Base-by-base conservation (phyloP, 192 early-diverging fungal species). In the Coemansia sp. region DNA sequence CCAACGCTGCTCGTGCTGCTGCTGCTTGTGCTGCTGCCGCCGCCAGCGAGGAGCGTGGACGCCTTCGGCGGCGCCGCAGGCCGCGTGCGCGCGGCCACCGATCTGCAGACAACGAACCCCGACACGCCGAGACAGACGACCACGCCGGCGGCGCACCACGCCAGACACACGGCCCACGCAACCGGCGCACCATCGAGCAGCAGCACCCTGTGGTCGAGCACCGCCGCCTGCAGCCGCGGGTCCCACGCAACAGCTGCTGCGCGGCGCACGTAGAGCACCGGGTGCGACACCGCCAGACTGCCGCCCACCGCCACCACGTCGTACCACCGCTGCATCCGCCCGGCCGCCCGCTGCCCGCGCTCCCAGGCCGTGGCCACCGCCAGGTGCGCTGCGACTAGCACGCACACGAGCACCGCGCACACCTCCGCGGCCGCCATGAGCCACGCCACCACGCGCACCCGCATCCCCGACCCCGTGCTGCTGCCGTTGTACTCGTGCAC, bases 201-300 rank as follows among this genome's bases (percentile, higher is more conserved):
- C 7, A 45, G 44, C 16, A 44, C 4, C 1, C 12, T 7, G 10
- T 15, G 37, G 16, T 76, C 69, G 37, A 76, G 50, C 1, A 67
- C 9, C 16, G 60, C 19, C 54, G 48, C 26, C 21, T 54, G 23
- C 3, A 23, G 6, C 2, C 26, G 11, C 3, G 10, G 0, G 40
- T 68, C 40, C 75, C 69, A 76, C 12, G 50, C 23, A 4, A 69
- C 21, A 21, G 21, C 21, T 21, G 21, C 69, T 5, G 3, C n/a
- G 1, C 32, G 10, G 54, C 61, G 59, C 1, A 63, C 48, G n/a
- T 77, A 77, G 13, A 78, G 18, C 18, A 69, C 45, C 12, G 76
- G 70, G 32, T 78, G 76, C 1, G 76, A 23, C 7, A 69, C 53
- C 1, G 69, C 4, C 3, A 72, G 48, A 0, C 53, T 61, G 0